Evolutionary conservation across 768 basidiomycete genomes (phyloP).

Genomic region (Chlorophyllum brunneum): DNA sequence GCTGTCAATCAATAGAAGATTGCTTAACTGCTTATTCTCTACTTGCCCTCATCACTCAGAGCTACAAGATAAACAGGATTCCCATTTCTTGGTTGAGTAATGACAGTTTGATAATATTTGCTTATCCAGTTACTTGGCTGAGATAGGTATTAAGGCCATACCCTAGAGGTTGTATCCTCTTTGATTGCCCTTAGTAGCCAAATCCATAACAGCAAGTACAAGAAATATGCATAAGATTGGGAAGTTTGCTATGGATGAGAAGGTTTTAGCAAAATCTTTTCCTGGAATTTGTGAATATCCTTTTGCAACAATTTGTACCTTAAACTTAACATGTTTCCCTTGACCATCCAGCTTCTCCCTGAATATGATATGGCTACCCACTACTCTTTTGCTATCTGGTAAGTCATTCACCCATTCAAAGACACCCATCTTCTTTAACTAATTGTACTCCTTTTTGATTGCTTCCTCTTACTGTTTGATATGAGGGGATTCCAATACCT

Average conservation of each 20-base stretch:
- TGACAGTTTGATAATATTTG: too few species aligned
- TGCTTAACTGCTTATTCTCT: too few species aligned
- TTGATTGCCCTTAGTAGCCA: too few species aligned
- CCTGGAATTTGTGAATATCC: conserved; percentile 27
- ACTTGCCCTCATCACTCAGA: too few species aligned
- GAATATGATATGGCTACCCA: conserved; percentile 19
- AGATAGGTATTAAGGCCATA: too few species aligned
- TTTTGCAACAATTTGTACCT: conserved; percentile 22
- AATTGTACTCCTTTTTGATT: conserved; percentile 11
- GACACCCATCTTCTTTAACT: conserved; percentile 10
- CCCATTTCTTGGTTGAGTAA: too few species aligned
- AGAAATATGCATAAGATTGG: conserved; percentile 19
- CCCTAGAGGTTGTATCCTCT: too few species aligned
- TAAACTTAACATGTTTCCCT: conserved; percentile 18
- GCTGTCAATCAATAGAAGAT: too few species aligned
- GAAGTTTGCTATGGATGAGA: conserved; percentile 22
- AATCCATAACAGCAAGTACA: conserved; percentile 18
- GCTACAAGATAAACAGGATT: too few species aligned
- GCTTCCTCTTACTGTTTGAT: conserved; percentile 14
- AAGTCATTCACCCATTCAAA: conserved; percentile 4
- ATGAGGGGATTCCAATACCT: neutral
- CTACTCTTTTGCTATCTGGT: conserved; percentile 15
- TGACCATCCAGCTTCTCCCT: conserved; percentile 19
- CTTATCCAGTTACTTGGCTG: too few species aligned
- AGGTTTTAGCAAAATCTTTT: conserved; percentile 30